Conservation (phyloP, 1,284 basidiomycete species). For the Agroathelia rolfsii region DNA sequence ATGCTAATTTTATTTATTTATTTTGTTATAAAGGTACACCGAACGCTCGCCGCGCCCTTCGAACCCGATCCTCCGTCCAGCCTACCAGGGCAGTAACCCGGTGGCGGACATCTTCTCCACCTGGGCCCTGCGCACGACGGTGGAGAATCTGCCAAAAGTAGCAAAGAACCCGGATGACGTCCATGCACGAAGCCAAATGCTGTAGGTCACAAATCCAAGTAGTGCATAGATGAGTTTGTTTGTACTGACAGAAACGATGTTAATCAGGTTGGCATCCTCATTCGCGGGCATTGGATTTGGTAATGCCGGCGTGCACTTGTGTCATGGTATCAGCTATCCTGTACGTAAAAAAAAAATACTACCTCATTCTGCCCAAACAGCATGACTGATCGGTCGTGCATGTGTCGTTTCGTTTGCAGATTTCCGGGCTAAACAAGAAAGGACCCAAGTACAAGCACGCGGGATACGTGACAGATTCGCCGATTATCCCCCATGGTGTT, state of each 20-base stretch:
- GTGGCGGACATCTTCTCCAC: conserved; percentile 93
- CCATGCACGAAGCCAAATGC: conserved; percentile 87
- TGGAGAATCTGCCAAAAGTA: conserved; percentile 85
- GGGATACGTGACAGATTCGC: conserved; percentile 71
- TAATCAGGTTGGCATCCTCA: conserved; percentile 68
- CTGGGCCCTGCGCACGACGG: conserved; percentile 89
- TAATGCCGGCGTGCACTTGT: conserved; percentile 88
- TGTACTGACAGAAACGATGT: conserved; percentile 6
- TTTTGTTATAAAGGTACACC: conserved; percentile 61
- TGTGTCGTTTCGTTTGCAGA: conserved; percentile 50
- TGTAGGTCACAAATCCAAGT: conserved; percentile 36
- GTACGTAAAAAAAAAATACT: no score
- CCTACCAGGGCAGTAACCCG: conserved; percentile 95
- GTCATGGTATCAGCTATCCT: conserved; percentile 81
- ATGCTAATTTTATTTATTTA: conserved; percentile 10
- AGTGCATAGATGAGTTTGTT: neutral
- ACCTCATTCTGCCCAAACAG: conserved; percentile 7
- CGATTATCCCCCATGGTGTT: conserved; percentile 90
- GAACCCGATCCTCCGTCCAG: conserved; percentile 85
- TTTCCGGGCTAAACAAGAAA: conserved; percentile 91
- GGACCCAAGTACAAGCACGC: conserved; percentile 84
- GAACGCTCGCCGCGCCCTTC: conserved; percentile 83
- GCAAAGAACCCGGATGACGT: conserved; percentile 71
- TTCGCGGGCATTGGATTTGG: conserved; percentile 96
- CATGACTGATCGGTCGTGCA: conserved; percentile 3